phyloP scores from a whole-genome alignment of 1,284 basidiomycete genomes.

The Irpex sp. region DNA sequence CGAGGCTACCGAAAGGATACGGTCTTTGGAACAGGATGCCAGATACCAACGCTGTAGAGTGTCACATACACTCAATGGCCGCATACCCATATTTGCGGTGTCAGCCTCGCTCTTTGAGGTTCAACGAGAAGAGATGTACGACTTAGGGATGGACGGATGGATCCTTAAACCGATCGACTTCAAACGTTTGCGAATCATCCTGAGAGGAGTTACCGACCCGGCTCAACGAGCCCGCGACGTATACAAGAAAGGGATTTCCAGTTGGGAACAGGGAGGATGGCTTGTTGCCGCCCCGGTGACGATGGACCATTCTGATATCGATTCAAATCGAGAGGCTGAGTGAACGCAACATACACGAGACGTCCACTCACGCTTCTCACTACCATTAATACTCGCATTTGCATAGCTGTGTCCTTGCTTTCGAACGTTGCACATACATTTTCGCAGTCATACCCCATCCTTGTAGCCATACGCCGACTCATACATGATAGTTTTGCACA shows the following conservation, averaged over 20 bases:
- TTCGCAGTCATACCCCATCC: background rate
- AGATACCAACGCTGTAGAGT: slow-evolving; percentile 22
- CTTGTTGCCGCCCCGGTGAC: slow-evolving; percentile 25
- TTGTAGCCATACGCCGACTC: background rate
- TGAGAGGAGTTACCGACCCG: slow-evolving; percentile 58
- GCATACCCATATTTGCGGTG: slow-evolving; percentile 83
- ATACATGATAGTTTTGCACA: background rate
- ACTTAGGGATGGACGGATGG: slow-evolving; percentile 79
- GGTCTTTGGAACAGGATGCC: slow-evolving; percentile 48
- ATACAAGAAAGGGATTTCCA: slow-evolving; percentile 49
- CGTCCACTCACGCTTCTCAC: background rate
- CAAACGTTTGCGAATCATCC: slow-evolving; percentile 57
- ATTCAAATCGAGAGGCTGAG: background rate
- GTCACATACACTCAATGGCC: slow-evolving; percentile 58
- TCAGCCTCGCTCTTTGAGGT: slow-evolving; percentile 72
- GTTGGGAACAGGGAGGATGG: slow-evolving; percentile 77
- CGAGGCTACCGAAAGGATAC: slow-evolving; percentile 67
- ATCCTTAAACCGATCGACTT: slow-evolving; percentile 87
- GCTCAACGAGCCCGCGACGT: slow-evolving; percentile 50
- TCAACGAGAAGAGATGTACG: slow-evolving; percentile 56
- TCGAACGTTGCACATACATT: background rate
- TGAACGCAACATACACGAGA: background rate
- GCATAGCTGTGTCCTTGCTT: background rate
- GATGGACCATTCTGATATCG: background rate
- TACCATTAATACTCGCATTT: background rate